Percentiles rank a stretch among this genome's conserved stretches.
phyloP scores from a whole-genome alignment of 1,284 basidiomycete species.

The Ustilago sp. region DNA sequence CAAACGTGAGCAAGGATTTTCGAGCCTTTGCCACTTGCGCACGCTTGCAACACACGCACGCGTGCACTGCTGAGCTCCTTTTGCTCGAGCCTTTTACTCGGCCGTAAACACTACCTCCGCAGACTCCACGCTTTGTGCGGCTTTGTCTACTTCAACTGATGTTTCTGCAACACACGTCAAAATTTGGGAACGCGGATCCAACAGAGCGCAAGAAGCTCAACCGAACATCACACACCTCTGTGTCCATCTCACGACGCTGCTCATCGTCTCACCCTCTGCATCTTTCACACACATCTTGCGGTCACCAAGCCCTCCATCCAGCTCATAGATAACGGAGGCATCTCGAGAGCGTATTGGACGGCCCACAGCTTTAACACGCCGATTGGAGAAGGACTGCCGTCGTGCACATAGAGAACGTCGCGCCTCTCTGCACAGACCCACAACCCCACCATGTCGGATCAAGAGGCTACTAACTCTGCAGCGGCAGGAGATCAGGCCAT shows the following conservation, averaged over 20 bases:
- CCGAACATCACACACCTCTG: not conserved
- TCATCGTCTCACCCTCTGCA: not conserved
- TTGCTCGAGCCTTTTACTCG: too few species aligned
- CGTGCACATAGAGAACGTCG: not conserved
- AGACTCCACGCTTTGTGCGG: too few species aligned
- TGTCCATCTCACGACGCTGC: not conserved
- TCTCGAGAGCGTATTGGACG: not conserved
- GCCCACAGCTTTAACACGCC: not conserved
- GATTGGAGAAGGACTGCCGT: not conserved
- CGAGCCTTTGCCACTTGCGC: too few species aligned
- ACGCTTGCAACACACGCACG: too few species aligned
- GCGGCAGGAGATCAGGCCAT: conserved; percentile 3
- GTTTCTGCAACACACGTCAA: conserved; percentile 13
- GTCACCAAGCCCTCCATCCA: not conserved
- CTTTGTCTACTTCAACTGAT: too few species aligned
- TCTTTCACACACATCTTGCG: not conserved
- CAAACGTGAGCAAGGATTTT: too few species aligned
- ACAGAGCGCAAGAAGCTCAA: conserved; percentile 1
- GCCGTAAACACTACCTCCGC: too few species aligned
- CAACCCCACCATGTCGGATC: conserved; percentile 42
- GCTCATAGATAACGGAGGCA: not conserved
- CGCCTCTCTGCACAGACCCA: conserved; percentile 18
- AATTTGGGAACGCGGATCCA: conserved; percentile 9
- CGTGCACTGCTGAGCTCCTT: too few species aligned
- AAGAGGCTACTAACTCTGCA: conserved; percentile 18